phyloP scores from a whole-genome alignment of 2,329 filamentous ascomycete species.

The Balansia obtecta region DNA sequence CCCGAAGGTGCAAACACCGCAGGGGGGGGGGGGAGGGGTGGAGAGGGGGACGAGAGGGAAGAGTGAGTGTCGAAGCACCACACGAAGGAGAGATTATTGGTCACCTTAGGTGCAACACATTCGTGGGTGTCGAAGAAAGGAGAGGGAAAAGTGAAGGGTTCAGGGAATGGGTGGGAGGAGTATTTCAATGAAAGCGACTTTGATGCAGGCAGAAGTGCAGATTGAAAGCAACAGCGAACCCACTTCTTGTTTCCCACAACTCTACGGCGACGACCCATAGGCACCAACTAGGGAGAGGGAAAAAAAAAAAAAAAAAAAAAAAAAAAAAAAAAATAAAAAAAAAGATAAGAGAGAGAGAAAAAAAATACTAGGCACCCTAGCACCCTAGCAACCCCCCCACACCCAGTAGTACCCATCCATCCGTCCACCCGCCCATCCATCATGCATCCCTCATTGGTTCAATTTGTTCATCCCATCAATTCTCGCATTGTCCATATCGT shows the following conservation, averaged over 20 bases:
- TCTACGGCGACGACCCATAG: neutral
- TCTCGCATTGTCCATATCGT: neutral
- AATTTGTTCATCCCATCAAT: neutral
- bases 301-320: neutral
- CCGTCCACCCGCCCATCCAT: neutral
- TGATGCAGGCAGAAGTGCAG: constrained; percentile 2
- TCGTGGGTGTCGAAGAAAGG: constrained; percentile 32
- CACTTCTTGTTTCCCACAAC: constrained; percentile 3
- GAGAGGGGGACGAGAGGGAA: constrained; percentile 7
- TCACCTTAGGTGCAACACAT: constrained; percentile 31
- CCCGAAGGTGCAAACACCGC: constrained; percentile 1
- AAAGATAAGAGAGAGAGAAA: too few relatives aligned
- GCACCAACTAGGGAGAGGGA: neutral
- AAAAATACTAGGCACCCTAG: too few relatives aligned
- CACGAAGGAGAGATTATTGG: constrained; percentile 32
- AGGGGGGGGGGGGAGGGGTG: constrained; percentile 7
- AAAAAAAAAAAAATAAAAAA: neutral
- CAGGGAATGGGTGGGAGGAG: constrained; percentile 22
- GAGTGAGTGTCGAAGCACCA: constrained; percentile 28
- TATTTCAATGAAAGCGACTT: constrained; percentile 24
- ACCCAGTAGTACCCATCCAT: neutral
- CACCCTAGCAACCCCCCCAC: neutral
- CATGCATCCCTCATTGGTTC: neutral
- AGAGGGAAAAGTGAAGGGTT: constrained; percentile 14
- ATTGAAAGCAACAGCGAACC: constrained; percentile 7